Evolutionary conservation across 345 rosid species (phyloP).

Genomic region (Pseudoturritis turrita): DNA sequence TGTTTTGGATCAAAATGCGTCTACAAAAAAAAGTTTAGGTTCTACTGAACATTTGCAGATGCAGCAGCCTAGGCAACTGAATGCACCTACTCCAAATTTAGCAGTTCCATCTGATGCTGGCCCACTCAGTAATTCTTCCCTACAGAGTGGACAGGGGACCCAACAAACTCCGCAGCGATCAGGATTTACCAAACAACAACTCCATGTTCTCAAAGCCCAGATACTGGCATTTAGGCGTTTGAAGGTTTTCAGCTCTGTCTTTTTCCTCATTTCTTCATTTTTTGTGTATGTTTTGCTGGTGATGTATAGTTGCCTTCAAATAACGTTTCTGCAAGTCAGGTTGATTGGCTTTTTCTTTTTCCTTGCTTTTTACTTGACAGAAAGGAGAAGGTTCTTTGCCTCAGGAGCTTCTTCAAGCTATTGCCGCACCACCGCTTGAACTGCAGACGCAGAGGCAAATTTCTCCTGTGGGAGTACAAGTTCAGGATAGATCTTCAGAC

Average conservation of each 20-base stretch:
- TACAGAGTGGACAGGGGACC: constrained; percentile 52
- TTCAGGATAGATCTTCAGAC: constrained; percentile 57
- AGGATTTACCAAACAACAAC: constrained; percentile 91
- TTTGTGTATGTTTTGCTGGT: constrained; percentile 1
- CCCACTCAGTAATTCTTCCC: constrained; percentile 33
- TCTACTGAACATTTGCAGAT: constrained; percentile 54
- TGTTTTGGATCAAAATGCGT: constrained; percentile 49
- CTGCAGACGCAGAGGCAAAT: constrained; percentile 48
- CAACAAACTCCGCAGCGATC: constrained; percentile 50
- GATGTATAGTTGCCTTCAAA: neutral
- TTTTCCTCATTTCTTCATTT: neutral
- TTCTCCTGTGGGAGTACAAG: constrained; percentile 49
- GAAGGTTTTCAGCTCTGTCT: constrained; percentile 51
- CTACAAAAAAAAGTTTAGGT: constrained; percentile 43
- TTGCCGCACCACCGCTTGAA: constrained; percentile 88
- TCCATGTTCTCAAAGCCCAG: constrained; percentile 98
- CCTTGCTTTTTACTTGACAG: constrained; percentile 42
- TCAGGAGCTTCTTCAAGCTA: constrained; percentile 89
- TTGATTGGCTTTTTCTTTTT: neutral
- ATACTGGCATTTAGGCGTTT: constrained; percentile 93
- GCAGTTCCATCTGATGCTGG: constrained; percentile 50
- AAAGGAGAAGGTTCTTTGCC: constrained; percentile 96
- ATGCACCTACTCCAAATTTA: constrained; percentile 53
- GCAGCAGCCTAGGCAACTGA: constrained; percentile 63
- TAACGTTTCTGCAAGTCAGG: constrained; percentile 3